Evolutionary conservation across 106 monocot species (phyloP).

Genomic region (Narthecium ossifragum): DNA sequence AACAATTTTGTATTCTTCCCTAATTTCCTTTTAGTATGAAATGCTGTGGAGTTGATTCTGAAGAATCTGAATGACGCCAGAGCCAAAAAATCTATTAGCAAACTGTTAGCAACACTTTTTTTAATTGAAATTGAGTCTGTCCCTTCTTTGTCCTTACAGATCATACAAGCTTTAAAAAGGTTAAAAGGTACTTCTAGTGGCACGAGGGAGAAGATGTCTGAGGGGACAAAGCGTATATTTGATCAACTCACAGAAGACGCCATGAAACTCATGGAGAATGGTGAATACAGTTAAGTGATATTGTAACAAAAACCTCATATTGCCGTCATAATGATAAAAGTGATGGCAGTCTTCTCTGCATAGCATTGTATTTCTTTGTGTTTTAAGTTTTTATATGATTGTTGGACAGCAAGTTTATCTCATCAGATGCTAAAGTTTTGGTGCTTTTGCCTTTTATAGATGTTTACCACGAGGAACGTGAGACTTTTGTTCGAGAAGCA

Average conservation of each 20-base stretch:
- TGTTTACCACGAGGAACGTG: slow-evolving; percentile 86
- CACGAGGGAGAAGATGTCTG: slow-evolving; percentile 77
- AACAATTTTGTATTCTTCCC: no score
- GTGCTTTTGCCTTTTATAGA: slow-evolving; percentile 39
- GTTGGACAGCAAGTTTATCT: background rate
- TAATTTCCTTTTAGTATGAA: no score
- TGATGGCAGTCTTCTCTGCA: no score
- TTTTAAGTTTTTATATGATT: background rate
- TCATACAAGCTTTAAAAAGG: slow-evolving; percentile 91
- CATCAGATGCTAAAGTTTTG: slow-evolving; percentile 2
- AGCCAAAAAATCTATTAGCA: no score
- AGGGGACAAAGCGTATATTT: slow-evolving; percentile 64
- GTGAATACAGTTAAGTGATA: slow-evolving; percentile 75
- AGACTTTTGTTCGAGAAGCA: slow-evolving; percentile 85
- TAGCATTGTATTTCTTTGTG: no score
- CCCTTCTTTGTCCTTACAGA: slow-evolving; percentile 32
- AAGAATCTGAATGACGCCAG: no score
- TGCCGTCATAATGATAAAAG: no score
- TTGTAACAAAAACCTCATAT: no score
- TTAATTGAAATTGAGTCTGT: background rate
- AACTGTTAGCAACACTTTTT: no score
- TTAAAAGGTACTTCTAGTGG: slow-evolving; percentile 59
- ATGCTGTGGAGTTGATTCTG: no score
- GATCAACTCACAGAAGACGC: slow-evolving; percentile 96
- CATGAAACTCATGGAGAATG: slow-evolving; percentile 98